Percentiles rank a stretch among this genome's conserved stretches.
Evolutionary conservation across 1,284 basidiomycete species (phyloP).

Genomic region (Golubevia sp.): DNA sequence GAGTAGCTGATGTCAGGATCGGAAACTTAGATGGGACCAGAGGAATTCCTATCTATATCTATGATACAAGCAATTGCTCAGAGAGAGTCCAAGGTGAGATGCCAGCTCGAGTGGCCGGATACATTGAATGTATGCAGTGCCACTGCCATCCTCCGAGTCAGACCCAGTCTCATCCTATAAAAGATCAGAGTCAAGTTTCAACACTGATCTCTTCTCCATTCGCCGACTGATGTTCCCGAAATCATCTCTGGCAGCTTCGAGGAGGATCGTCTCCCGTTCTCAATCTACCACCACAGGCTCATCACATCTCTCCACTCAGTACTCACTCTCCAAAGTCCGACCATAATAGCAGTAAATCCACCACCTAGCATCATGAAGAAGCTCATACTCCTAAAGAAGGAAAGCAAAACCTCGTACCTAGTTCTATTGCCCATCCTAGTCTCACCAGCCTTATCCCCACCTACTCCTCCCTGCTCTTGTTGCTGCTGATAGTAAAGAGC

Average conservation of each 20-base stretch:
- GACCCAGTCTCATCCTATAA: no score
- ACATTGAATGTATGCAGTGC: no score
- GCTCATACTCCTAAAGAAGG: constrained; percentile 45
- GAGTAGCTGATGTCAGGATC: no score
- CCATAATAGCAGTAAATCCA: constrained; percentile 32
- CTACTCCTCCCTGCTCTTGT: neutral
- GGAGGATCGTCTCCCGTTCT: constrained; percentile 31
- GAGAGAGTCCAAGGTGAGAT: no score
- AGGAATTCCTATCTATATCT: no score
- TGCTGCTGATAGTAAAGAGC: constrained; percentile 37
- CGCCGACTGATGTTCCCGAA: constrained; percentile 19
- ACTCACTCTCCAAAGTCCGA: constrained; percentile 31
- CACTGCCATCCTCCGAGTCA: no score
- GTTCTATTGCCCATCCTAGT: constrained; percentile 11
- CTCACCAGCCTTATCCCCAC: constrained; percentile 15
- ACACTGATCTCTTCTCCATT: no score
- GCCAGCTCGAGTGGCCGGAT: no score
- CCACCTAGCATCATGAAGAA: constrained; percentile 48
- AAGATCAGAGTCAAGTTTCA: no score
- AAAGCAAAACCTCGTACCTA: constrained; percentile 47
- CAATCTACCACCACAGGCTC: neutral
- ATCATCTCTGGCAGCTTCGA: constrained; percentile 37
- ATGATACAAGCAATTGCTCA: no score
- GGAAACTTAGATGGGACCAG: no score
- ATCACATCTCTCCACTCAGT: neutral